Evolutionary conservation across 345 rosid species (phyloP).

Genomic region (Atalantia buxifolia): DNA sequence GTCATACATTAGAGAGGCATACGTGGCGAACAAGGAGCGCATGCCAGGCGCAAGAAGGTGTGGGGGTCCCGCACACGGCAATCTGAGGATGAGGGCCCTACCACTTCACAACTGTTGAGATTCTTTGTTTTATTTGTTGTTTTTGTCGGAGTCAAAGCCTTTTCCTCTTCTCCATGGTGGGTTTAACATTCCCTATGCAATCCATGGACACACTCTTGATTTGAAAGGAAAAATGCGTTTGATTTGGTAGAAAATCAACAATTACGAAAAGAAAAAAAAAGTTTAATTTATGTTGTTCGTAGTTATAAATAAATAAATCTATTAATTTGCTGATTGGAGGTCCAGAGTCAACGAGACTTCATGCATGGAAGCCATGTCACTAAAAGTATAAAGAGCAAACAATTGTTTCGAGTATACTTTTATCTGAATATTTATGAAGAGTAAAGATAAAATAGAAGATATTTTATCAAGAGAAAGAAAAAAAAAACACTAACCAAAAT

Average conservation of each 20-base stretch:
- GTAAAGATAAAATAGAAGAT: not conserved
- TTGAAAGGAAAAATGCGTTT: not conserved
- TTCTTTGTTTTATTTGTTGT: not conserved
- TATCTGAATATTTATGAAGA: no score
- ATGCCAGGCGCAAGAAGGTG: not conserved
- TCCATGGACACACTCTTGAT: no score
- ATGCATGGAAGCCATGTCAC: constrained; percentile 5
- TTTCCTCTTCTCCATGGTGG: not conserved
- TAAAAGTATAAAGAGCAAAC: not conserved
- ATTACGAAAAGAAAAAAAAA: not conserved
- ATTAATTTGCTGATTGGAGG: not conserved
- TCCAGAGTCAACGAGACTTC: not conserved
- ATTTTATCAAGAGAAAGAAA: not conserved
- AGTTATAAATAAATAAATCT: not conserved
- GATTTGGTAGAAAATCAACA: not conserved
- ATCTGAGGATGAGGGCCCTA: not conserved
- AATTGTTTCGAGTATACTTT: no score
- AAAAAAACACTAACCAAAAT: not conserved
- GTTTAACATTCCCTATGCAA: not conserved
- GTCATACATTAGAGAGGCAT: not conserved
- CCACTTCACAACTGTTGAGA: not conserved
- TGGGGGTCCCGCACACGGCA: not conserved
- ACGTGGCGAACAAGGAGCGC: not conserved
- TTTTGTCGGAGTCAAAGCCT: not conserved
- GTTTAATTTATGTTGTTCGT: no score